phyloP scores from a whole-genome alignment of 2,329 filamentous ascomycete species.

The Nigrograna mackinnonii region DNA sequence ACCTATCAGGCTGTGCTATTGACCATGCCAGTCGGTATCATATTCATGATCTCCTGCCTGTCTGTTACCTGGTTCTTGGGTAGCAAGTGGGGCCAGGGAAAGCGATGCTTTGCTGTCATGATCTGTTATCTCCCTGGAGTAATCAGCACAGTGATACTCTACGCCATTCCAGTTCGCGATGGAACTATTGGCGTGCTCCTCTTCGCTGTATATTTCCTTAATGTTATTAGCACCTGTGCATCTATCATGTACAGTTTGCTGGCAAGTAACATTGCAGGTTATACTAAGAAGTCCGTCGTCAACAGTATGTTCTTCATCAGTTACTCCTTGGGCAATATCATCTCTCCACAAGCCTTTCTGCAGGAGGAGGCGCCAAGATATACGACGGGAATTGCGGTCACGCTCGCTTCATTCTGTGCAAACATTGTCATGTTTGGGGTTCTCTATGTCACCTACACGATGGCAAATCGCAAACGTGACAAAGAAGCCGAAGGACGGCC shows the following conservation, averaged over 20 bases:
- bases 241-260: conserved; percentile 18
- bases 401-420: no score
- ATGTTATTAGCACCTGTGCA: conserved; percentile 25
- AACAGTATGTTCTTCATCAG: conserved; percentile 13
- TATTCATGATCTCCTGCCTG: conserved; percentile 28
- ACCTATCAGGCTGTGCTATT: conserved; percentile 30
- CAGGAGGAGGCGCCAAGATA: conserved; percentile 15
- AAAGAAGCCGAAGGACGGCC: no score
- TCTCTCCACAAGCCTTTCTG: conserved; percentile 15
- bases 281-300: conserved; percentile 20
- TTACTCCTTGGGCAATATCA: conserved; percentile 9
- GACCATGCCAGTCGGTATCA: conserved; percentile 27
- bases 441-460: no score
- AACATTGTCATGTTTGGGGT: no score
- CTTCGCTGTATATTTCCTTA: conserved; percentile 31
- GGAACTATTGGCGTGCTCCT: conserved; percentile 22
- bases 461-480: no score
- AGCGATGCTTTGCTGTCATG: conserved; percentile 20
- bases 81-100: conserved; percentile 18
- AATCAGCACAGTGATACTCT: conserved; percentile 22
- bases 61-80: conserved; percentile 19
- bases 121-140: no score
- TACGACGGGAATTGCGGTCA: conserved; percentile 10
- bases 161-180: conserved; percentile 14
- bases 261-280: conserved; percentile 17